phyloP scores from a whole-genome alignment of 148 eudicot genomes.

The Linanthus parryae region DNA sequence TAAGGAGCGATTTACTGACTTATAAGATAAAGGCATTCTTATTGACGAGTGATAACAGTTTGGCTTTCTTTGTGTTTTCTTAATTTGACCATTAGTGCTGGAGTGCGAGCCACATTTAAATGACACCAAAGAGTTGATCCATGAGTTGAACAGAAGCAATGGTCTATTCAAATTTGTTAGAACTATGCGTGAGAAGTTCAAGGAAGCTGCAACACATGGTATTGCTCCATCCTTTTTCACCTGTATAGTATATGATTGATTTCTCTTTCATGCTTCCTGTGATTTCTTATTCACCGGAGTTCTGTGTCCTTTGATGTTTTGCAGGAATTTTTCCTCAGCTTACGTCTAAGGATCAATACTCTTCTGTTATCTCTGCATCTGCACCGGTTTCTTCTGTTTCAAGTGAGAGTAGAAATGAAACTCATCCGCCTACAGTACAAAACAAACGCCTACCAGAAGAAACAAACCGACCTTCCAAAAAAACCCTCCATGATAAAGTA shows the following conservation, averaged over 20 bases:
- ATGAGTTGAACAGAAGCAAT: conserved; percentile 23
- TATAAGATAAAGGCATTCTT: neutral
- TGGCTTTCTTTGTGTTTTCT: neutral
- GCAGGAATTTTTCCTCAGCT: conserved; percentile 38
- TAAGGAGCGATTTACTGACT: conserved; percentile 35
- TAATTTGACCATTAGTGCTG: conserved; percentile 62
- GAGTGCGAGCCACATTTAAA: conserved; percentile 51
- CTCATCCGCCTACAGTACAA: conserved; percentile 27
- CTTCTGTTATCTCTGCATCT: conserved; percentile 45
- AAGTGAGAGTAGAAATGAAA: conserved; percentile 40
- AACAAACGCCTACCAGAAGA: conserved; percentile 28
- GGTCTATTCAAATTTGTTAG: conserved; percentile 55
- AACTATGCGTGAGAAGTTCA: conserved; percentile 78
- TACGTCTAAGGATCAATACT: conserved; percentile 37
- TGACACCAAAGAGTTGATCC: conserved; percentile 11
- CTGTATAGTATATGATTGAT: too few species aligned
- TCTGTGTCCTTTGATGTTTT: too few species aligned
- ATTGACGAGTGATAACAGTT: neutral
- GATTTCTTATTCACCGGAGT: too few species aligned
- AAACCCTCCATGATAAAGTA: conserved; percentile 24
- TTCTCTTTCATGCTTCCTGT: too few species aligned
- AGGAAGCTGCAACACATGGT: conserved; percentile 61
- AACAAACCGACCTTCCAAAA: conserved; percentile 30
- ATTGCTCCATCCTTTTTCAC: conserved; percentile 13
- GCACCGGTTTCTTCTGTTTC: conserved; percentile 73